Evolutionary conservation across 2,329 filamentous ascomycete species (phyloP).

Genomic region (Neoascochyta sp.): DNA sequence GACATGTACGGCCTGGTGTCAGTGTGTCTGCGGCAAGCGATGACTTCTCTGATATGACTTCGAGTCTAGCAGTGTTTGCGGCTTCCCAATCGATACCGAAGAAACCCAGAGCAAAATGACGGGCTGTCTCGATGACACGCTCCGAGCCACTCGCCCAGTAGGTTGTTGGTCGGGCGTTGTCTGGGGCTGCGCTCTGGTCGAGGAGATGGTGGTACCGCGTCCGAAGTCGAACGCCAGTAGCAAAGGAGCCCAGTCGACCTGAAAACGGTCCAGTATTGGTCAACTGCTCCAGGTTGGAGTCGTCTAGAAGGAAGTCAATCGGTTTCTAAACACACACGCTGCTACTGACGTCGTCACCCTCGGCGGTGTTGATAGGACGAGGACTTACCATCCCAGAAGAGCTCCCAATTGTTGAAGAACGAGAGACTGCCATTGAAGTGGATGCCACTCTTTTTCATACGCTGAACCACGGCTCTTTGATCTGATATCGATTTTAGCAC

Average conservation of each 20-base stretch:
- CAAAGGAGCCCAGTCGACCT: conserved; percentile 53
- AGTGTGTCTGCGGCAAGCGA: conserved; percentile 54
- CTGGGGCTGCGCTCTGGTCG: conserved; percentile 11
- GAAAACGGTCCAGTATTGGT: conserved; percentile 56
- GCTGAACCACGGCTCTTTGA: conserved; percentile 48
- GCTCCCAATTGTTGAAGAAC: conserved; percentile 54
- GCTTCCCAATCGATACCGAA: conserved; percentile 51
- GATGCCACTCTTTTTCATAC: conserved; percentile 43
- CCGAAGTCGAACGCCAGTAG: conserved; percentile 52
- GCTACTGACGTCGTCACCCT: too few species aligned
- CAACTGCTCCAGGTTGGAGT: conserved; percentile 50
- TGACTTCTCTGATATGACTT: conserved; percentile 52
- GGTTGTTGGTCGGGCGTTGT: conserved; percentile 7
- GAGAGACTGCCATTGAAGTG: conserved; percentile 49
- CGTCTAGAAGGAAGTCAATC: too few species aligned
- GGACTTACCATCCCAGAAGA: conserved; percentile 47
- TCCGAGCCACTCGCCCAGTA: conserved; percentile 55
- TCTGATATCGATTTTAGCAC: conserved; percentile 30
- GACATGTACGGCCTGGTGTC: conserved; percentile 52
- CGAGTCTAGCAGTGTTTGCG: conserved; percentile 35
- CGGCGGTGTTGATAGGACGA: too few species aligned
- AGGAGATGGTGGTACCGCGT: conserved; percentile 53
- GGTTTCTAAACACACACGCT: too few species aligned
- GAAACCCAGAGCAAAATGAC: conserved; percentile 53
- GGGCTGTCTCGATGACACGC: conserved; percentile 56